Conservation (phyloP, 148 eudicot genomes). For the Cornus kousa region DNA sequence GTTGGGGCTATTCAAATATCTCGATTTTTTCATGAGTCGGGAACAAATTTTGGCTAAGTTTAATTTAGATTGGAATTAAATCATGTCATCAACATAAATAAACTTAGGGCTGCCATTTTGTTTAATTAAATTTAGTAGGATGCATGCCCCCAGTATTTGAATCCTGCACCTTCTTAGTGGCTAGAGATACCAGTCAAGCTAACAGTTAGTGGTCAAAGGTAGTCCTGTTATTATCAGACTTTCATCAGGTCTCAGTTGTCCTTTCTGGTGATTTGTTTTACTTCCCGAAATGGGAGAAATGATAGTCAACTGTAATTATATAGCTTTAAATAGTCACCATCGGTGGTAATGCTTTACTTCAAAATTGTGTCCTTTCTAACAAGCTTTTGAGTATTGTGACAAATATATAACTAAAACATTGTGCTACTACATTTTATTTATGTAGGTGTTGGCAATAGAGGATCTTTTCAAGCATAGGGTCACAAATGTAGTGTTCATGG, state of each 20-base stretch:
- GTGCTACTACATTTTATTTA: neutral
- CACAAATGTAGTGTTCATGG: conserved; percentile 97
- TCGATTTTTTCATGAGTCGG: neutral
- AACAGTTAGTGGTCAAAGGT: too few species aligned
- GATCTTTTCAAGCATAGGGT: conserved; percentile 81
- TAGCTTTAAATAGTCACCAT: neutral
- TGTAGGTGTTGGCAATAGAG: conserved; percentile 94
- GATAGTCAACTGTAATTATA: neutral
- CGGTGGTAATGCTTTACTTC: neutral
- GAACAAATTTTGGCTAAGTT: neutral
- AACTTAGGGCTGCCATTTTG: too few species aligned
- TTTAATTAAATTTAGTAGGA: too few species aligned
- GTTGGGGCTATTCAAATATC: neutral
- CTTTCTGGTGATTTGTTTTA: neutral
- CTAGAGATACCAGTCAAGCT: too few species aligned
- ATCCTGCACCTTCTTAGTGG: too few species aligned
- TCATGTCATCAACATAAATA: neutral
- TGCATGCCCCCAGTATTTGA: too few species aligned
- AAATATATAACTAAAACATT: conserved; percentile 1
- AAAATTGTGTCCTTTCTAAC: neutral
- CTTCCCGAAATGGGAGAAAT: neutral
- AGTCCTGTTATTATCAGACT: neutral
- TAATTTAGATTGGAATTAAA: conserved; percentile 1
- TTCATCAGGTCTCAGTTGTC: neutral
- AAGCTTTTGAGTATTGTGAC: conserved; percentile 4